Evolutionary conservation across 768 basidiomycete genomes (phyloP).

Genomic region (Macrolepiota albuminosa): DNA sequence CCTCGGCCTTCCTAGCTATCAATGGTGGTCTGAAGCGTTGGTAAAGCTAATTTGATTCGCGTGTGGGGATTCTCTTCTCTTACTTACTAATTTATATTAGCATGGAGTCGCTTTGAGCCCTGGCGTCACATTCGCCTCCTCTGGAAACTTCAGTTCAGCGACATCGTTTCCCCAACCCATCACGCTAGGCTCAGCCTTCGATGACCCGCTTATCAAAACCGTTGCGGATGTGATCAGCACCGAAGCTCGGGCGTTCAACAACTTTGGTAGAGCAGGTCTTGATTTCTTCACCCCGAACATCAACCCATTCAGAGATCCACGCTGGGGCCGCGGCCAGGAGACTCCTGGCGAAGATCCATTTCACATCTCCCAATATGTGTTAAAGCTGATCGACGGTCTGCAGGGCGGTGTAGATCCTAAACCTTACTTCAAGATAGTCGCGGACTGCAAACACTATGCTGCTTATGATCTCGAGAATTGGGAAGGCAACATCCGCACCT

Average conservation of each 20-base stretch:
- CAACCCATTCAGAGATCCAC: constrained; percentile 57
- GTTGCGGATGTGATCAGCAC: constrained; percentile 50
- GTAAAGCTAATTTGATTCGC: constrained; percentile 22
- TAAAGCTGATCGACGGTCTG: constrained; percentile 47
- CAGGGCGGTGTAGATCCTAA: constrained; percentile 54
- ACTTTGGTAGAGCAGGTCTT: constrained; percentile 44
- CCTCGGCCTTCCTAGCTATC: constrained; percentile 50
- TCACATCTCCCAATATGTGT: constrained; percentile 48
- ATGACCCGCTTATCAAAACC: constrained; percentile 45
- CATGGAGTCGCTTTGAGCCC: constrained; percentile 53
- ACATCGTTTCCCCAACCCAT: constrained; percentile 59
- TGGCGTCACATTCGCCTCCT: constrained; percentile 43
- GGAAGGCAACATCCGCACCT: constrained; percentile 43
- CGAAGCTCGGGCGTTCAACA: constrained; percentile 57
- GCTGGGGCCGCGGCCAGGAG: constrained; percentile 60
- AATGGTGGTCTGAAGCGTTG: constrained; percentile 60
- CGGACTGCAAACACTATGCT: constrained; percentile 59
- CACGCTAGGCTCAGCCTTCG: constrained; percentile 49
- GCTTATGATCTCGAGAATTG: constrained; percentile 57
- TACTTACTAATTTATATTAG: constrained; percentile 18
- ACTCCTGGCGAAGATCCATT: constrained; percentile 60
- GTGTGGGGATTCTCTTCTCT: neutral
- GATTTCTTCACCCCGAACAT: constrained; percentile 58
- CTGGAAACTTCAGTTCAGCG: constrained; percentile 51
- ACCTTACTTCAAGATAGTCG: constrained; percentile 45